These are phyloP conservation scores for Boletus rubropictus DNA, from an alignment of 768 basidiomycete genomes.

Conservation along the genomic window DNA sequence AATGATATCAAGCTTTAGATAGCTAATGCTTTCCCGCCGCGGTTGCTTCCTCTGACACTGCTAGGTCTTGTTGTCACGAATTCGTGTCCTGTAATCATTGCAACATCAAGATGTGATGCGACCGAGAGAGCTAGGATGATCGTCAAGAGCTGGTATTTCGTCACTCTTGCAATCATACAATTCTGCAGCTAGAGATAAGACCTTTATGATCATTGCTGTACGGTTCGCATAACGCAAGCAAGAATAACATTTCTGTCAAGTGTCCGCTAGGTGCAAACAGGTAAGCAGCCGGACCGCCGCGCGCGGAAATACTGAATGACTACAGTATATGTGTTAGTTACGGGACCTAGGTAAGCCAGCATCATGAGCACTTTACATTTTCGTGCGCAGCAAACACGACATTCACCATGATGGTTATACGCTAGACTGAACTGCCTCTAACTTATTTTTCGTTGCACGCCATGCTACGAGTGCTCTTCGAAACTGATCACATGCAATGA, in stretches of 20 bases:
- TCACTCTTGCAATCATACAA: not conserved
- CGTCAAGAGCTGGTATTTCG: not conserved
- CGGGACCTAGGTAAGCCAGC: too few species aligned
- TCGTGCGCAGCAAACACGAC: not conserved
- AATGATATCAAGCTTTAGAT: too few species aligned
- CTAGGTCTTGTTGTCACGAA: too few species aligned
- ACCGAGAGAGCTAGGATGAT: not conserved
- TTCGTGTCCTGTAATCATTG: not conserved
- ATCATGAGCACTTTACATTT: not conserved
- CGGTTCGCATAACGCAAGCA: not conserved
- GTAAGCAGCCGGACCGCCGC: too few species aligned
- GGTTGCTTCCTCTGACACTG: too few species aligned
- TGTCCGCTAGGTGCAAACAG: too few species aligned
- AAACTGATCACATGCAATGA: slow-evolving; percentile 21
- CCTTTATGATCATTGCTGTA: not conserved
- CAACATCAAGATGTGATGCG: too few species aligned
- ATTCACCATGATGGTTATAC: slow-evolving; percentile 9
- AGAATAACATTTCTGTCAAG: not conserved
- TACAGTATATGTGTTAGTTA: not conserved
- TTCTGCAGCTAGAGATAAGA: not conserved
- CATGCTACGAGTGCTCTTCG: slow-evolving; percentile 17
- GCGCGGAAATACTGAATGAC: too few species aligned
- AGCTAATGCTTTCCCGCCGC: too few species aligned
- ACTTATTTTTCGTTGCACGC: slow-evolving; percentile 11
- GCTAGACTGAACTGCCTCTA: not conserved